These are phyloP conservation scores for Arthrocladium fulminans DNA, from an alignment of 2,329 filamentous ascomycete species.

Conservation along the genomic window DNA sequence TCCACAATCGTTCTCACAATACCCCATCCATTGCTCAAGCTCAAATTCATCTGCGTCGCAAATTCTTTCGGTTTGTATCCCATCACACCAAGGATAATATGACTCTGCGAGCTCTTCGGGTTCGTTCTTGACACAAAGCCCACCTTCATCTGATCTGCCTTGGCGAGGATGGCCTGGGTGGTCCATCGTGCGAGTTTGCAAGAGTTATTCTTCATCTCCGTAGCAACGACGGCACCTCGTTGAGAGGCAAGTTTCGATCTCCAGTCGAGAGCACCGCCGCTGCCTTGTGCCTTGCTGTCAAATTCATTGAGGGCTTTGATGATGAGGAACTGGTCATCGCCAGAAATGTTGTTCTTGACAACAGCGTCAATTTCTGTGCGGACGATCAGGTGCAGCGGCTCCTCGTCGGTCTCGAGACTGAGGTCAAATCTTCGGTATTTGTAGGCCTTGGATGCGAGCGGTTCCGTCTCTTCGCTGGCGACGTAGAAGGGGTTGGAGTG, in stretches of 20 bases:
- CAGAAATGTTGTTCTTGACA: conserved; percentile 85
- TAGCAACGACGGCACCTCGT: conserved; percentile 93
- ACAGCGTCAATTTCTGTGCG: conserved; percentile 93
- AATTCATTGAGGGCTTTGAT: conserved; percentile 99
- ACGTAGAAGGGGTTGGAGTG: conserved; percentile 98
- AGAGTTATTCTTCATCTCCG: conserved; percentile 99
- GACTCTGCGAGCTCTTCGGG: conserved; percentile 84
- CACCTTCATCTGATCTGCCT: conserved; percentile 98
- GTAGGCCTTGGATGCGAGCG: conserved; percentile 92
- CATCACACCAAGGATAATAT: conserved; percentile 89
- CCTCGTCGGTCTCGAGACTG: conserved; percentile 80
- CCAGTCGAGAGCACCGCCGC: conserved; percentile 94
- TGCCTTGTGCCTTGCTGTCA: conserved; percentile 93
- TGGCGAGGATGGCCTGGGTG: conserved; percentile 89
- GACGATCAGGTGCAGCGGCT: conserved; percentile 85
- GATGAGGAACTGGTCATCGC: conserved; percentile 82
- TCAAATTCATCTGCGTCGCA: conserved; percentile 94
- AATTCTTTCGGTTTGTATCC: conserved; percentile 98
- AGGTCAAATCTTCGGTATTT: conserved; percentile 97
- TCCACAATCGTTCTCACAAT: conserved; percentile 97
- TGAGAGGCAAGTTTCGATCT: conserved; percentile 87
- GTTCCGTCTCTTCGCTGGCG: conserved; percentile 80
- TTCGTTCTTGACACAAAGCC: conserved; percentile 93
- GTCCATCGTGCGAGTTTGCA: conserved; percentile 99
- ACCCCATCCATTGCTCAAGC: conserved; percentile 94